Percentiles rank a stretch among this genome's conserved stretches.
Conservation (phyloP, 495 filamentous ascomycete genomes). For the Penicillium desertorum region DNA sequence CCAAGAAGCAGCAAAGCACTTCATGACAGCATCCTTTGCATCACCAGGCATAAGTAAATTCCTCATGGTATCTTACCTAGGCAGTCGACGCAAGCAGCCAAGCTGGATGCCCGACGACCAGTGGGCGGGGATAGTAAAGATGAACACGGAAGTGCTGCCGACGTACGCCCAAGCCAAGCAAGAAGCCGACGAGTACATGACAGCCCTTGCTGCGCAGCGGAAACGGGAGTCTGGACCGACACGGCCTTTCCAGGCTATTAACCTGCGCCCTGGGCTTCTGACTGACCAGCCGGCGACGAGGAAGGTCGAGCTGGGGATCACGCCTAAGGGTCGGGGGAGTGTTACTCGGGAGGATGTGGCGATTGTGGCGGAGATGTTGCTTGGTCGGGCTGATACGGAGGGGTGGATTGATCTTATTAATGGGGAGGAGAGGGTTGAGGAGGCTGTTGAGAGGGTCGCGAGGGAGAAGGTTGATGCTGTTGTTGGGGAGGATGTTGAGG, state of each 20-base stretch:
- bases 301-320: conserved; percentile 65
- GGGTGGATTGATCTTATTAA: conserved; percentile 61
- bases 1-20: conserved; percentile 66
- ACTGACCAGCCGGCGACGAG: conserved; percentile 58
- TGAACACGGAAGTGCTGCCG: conserved; percentile 55
- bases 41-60: conserved; percentile 65
- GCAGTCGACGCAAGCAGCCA: conserved; percentile 57
- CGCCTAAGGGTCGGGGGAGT: conserved; percentile 46
- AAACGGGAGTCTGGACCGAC: conserved; percentile 41
- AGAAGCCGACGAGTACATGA: conserved; percentile 71
- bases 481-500: conserved; percentile 64
- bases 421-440: conserved; percentile 57
- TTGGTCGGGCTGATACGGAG: conserved; percentile 59
- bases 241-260: conserved; percentile 59
- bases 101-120: conserved; percentile 66
- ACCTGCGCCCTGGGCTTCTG: conserved; percentile 66
- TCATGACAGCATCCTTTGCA: conserved; percentile 64
- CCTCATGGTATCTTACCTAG: conserved; percentile 68
- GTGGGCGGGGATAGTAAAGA: conserved; percentile 50
- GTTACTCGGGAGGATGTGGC: conserved; percentile 71
- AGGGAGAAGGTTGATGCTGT: conserved; percentile 62
- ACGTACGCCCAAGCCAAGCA: conserved; percentile 73
- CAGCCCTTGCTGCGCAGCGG: conserved; percentile 51
- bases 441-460: conserved; percentile 65
- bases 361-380: conserved; percentile 60